Evolutionary conservation across 768 basidiomycete genomes (phyloP), one percentile per base, ranked within the genome.

Genomic region (Rickenella mellea): DNA sequence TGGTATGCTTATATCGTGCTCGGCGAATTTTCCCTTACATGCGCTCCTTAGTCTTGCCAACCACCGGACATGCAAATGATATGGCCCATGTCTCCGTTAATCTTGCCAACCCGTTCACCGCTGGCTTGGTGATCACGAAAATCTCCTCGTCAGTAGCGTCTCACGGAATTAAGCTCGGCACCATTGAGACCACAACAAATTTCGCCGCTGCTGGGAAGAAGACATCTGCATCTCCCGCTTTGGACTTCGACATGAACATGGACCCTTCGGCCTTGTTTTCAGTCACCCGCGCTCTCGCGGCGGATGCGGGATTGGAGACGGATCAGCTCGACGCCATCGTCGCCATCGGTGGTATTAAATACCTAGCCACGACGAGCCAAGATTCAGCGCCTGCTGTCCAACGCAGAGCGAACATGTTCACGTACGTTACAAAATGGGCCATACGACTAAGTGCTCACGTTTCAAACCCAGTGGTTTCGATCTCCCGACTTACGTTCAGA

Each of bases 181-280:
- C 66, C 17, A 85, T 87, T 47, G 61, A 70, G 37, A 68, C 72
- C 7, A 49, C 59, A 5, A 74, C 64, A 1, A 63, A 69, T 47
- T 82, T 85, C 52, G 56, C 55, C 10, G 64, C 73, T 0, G 51
- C 66, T 5, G 77, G 80, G 8, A 75, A 77, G 46, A 59, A 67
- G 4, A 73, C 67, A 3, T 78, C 73, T 2, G 59, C 64, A 25
- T 82, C 79, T 2, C 82, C 83, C 6, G 54, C 54, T 5, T 61
- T 86, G 44, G 60, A 76, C 44, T 60, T 84, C 41, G 61, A 74
- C 50, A 72, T 85, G 72, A 82, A 84, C 54, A 70, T 78, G 48
- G 76, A 83, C 48, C 80, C 81, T 15, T 57, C 73, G 7, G 61
- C 71, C n/a, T 62, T 87, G 27, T 86, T 87, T 56, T 80, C 81